A percentile compares a stretch with the other conserved stretches of the same genome.
Conservation (phyloP, 1,139 yeast species). For the Scheffersomyces cryptocercus region DNA sequence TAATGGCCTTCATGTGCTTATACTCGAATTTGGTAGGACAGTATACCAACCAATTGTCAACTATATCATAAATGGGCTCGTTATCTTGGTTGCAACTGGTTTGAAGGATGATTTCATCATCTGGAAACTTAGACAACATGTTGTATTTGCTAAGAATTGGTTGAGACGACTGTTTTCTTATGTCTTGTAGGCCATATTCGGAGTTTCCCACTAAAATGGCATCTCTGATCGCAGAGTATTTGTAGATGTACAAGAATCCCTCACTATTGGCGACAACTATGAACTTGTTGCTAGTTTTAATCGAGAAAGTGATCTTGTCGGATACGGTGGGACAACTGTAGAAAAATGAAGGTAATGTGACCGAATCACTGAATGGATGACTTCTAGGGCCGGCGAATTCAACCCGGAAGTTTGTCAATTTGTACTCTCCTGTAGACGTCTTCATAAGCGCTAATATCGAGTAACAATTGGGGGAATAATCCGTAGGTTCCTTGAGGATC, state of each 20-base stretch:
- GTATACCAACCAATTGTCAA: conserved; percentile 54
- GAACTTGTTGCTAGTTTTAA: conserved; percentile 24
- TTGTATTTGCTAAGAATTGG: conserved; percentile 22
- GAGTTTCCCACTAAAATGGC: conserved; percentile 17
- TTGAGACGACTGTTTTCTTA: conserved; percentile 24
- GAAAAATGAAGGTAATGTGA: not conserved
- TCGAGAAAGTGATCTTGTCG: conserved; percentile 10
- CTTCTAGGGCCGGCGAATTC: not conserved
- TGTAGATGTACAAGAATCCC: conserved; percentile 26
- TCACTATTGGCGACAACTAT: conserved; percentile 23
- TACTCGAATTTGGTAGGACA: conserved; percentile 43
- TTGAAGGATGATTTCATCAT: conserved; percentile 25
- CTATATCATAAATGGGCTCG: conserved; percentile 49
- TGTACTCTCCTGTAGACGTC: not conserved
- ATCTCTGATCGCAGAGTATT: conserved; percentile 5
- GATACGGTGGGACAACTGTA: too few species aligned
- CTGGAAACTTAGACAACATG: conserved; percentile 14
- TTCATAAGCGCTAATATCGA: conserved; percentile 2
- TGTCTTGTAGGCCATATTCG: conserved; percentile 20
- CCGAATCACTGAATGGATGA: not conserved
- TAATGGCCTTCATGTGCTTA: conserved; percentile 26
- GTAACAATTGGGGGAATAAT: not conserved
- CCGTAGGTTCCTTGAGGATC: not conserved
- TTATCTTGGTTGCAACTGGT: conserved; percentile 38
- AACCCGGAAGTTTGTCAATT: not conserved